These are phyloP conservation scores for Crithidia mellificae DNA, from an alignment of 208 protist species.

Conservation along the genomic window DNA sequence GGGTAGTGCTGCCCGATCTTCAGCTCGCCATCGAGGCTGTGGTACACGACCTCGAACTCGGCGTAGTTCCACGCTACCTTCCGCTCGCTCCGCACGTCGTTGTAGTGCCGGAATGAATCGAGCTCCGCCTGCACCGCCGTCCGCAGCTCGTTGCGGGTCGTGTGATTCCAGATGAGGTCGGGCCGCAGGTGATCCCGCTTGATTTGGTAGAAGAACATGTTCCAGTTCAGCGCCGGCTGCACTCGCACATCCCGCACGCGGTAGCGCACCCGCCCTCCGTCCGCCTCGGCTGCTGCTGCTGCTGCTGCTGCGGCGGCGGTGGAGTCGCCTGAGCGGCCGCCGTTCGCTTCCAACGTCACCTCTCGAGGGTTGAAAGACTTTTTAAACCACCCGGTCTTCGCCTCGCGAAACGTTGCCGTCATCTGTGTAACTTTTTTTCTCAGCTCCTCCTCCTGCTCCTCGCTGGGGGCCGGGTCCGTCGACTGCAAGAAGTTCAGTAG, in stretches of 20 bases:
- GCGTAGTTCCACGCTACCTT: slow-evolving; percentile 91
- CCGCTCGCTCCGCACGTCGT: slow-evolving; percentile 37
- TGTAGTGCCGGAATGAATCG: slow-evolving; percentile 54
- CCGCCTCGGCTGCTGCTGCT: slow-evolving; percentile 1
- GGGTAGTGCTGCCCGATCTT: slow-evolving; percentile 90
- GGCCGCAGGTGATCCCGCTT: slow-evolving; percentile 84
- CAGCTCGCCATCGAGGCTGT: slow-evolving; percentile 86
- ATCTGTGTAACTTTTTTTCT: slow-evolving; percentile 58
- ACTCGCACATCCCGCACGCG: slow-evolving; percentile 59
- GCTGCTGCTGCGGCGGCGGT: not conserved
- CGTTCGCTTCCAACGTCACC: slow-evolving; percentile 25
- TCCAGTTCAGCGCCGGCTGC: slow-evolving; percentile 86
- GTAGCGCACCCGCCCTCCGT: slow-evolving; percentile 33
- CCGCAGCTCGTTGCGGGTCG: slow-evolving; percentile 87
- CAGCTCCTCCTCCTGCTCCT: slow-evolving; percentile 61
- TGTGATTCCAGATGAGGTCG: slow-evolving; percentile 94
- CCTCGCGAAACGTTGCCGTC: slow-evolving; percentile 58
- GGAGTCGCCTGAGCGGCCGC: not conserved
- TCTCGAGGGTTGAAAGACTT: slow-evolving; percentile 73
- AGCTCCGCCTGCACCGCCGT: slow-evolving; percentile 89
- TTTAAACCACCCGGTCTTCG: slow-evolving; percentile 79
- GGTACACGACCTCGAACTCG: slow-evolving; percentile 94
- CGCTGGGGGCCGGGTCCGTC: slow-evolving; percentile 46
- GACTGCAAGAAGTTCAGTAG: slow-evolving; percentile 88
- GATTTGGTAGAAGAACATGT: slow-evolving; percentile 89